Base-by-base conservation (phyloP, 2,329 filamentous ascomycete genomes). In the Fusarium odoratissimum region DNA sequence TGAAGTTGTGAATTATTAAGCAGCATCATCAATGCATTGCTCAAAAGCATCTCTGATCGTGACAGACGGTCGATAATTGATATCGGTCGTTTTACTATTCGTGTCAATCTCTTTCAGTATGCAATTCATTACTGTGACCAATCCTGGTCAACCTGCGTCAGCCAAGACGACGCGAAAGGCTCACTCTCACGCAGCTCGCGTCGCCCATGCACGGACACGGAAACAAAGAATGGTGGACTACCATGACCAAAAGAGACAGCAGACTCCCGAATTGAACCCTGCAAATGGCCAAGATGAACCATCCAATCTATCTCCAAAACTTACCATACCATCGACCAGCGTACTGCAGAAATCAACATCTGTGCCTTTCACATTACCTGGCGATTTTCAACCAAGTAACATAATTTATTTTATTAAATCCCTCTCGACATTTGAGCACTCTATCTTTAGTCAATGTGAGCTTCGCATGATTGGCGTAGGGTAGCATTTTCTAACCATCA, bases 141-240 rank as follows among this genome's bases (percentile, higher is more conserved):
- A 37, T 21, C 65, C 64, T 2, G 37, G 37, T 10, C 48, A 68
- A 12, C 41, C 38, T 14, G 33, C 38, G 8, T 68, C 64, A 7
- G 56, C 56, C 33, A 56, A 51, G 31, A 61, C 38, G 8, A 62
- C 30, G 5, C 63, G 65, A 10, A 37, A 7, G 21, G 64, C 25
- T 28, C 66, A 69, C 33, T 31, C 64, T 30, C 64, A 69, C 14
- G 64, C 64, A 8, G 66, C 66, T 16, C 57, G 57, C 8, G 58
- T 63, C 2, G 57, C 66, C 4, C 64, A 68, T 25, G 64, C 56
- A 8, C 35, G 28, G 25, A n/a, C 42, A 3, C 23, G 65, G 8
- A 56, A 25, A 21, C 33, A 23, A 6, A 30, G 11, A 3, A 16
- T 35, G 8, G 25, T 35, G 2, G n/a, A 57, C 5, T 46, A 57